phyloP scores from a whole-genome alignment of 2,329 filamentous ascomycete genomes.

The Teratosphaeria epicoccoides region DNA sequence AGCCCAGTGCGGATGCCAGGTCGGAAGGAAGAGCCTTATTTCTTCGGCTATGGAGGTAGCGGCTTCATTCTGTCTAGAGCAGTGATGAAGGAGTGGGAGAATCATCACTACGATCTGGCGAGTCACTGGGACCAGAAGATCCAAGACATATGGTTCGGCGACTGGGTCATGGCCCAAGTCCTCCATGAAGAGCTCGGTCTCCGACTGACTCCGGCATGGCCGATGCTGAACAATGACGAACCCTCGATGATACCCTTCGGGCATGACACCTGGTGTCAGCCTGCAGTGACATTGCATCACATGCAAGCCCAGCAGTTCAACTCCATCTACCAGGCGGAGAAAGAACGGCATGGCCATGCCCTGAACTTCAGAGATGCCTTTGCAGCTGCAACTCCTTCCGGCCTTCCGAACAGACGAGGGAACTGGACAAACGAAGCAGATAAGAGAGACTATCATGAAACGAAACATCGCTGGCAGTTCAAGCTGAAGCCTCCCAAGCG shows the following conservation, averaged over 20 bases:
- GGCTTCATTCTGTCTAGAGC: conserved; percentile 18
- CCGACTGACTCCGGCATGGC: conserved; percentile 11
- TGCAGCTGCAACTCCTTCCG: conserved; percentile 4
- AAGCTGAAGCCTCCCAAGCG: conserved; percentile 4
- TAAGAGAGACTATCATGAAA: conserved; percentile 1
- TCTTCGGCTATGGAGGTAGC: conserved; percentile 16
- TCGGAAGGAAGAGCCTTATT: conserved; percentile 2
- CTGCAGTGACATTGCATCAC: conserved; percentile 18
- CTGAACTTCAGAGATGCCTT: conserved; percentile 9
- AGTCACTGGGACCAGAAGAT: conserved; percentile 15
- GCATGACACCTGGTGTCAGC: conserved; percentile 16
- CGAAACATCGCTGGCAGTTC: conserved; percentile 1
- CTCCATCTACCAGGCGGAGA: conserved; percentile 11
- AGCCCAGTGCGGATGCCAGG: conserved; percentile 38
- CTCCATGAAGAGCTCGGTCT: conserved; percentile 16
- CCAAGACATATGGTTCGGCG: conserved; percentile 15
- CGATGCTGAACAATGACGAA: conserved; percentile 15
- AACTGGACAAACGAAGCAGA: conserved; percentile 14
- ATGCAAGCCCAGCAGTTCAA: conserved; percentile 11
- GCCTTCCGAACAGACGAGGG: conserved; percentile 1
- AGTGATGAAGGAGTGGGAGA: conserved; percentile 10
- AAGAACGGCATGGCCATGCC: background rate
- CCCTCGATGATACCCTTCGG: conserved; percentile 10
- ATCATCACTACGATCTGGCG: conserved; percentile 8
- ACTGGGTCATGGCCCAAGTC: conserved; percentile 16